Evolutionary conservation across 371 early-diverging fungal genomes (phyloP).

Genomic region (Capillidium heterosporum): DNA sequence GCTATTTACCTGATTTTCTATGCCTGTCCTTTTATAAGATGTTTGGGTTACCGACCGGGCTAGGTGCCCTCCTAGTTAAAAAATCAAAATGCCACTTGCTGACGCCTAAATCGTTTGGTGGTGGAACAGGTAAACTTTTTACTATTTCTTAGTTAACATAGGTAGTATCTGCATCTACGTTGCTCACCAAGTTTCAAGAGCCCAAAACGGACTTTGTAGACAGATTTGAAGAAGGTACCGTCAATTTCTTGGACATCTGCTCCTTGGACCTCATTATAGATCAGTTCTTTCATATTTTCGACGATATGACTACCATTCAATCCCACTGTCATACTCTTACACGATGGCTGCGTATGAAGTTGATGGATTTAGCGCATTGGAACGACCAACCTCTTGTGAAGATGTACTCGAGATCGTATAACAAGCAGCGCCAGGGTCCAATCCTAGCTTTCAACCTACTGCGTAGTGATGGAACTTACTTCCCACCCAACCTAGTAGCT

Average conservation of each 20-base stretch:
- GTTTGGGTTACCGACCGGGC: conserved; percentile 59
- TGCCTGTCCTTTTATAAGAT: conserved; percentile 61
- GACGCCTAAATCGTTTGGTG: conserved; percentile 21
- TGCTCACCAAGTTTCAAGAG: too few relatives aligned
- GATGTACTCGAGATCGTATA: conserved; percentile 13
- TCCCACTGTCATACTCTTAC: conserved; percentile 19
- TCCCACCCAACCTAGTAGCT: conserved; percentile 35
- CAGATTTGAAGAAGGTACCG: conserved; percentile 48
- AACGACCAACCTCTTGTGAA: conserved; percentile 24
- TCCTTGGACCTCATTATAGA: conserved; percentile 40
- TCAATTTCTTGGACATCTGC: conserved; percentile 42
- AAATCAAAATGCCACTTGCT: conserved; percentile 11
- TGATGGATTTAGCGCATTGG: conserved; percentile 23
- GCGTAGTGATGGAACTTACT: conserved; percentile 20
- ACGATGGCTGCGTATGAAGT: conserved; percentile 11
- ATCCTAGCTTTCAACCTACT: conserved; percentile 40
- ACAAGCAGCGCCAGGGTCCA: conserved; percentile 15
- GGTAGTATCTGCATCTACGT: too few relatives aligned
- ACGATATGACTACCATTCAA: conserved; percentile 11
- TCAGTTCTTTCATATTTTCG: conserved; percentile 12
- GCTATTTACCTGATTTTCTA: conserved; percentile 36
- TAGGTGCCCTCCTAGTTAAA: conserved; percentile 45
- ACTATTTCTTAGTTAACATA: too few relatives aligned
- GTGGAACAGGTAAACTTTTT: conserved; percentile 27
- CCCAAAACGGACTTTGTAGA: conserved; percentile 18